phyloP scores from a whole-genome alignment of 176 grass and related monocot genomes.

The Carex littledalei region DNA sequence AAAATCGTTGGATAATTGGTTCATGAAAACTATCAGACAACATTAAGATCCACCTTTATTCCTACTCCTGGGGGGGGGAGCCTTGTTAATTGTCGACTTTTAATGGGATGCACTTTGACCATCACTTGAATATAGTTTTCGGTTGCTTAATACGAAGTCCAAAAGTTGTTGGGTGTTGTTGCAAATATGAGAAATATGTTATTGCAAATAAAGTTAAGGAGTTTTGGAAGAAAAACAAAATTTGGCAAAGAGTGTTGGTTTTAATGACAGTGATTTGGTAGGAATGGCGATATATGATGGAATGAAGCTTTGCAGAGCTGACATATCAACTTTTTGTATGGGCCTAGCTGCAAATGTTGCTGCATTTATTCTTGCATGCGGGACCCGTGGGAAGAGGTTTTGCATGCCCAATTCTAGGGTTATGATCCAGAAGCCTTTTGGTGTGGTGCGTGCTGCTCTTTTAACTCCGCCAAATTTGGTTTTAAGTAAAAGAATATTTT shows the following conservation, averaged over 20 bases:
- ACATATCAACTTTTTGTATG: conserved; percentile 86
- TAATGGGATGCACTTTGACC: background rate
- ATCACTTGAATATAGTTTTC: background rate
- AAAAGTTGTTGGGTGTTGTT: background rate
- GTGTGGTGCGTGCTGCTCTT: conserved; percentile 28
- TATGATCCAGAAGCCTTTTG: conserved; percentile 92
- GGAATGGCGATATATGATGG: conserved; percentile 98
- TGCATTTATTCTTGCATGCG: conserved; percentile 85
- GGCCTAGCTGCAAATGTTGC: conserved; percentile 92
- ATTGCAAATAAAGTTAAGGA: background rate
- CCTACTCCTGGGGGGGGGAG: too few relatives aligned
- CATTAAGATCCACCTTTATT: background rate
- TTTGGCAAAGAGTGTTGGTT: background rate
- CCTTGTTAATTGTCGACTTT: background rate
- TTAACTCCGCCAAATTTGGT: background rate
- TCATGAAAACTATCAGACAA: background rate
- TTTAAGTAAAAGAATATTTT: background rate
- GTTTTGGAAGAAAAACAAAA: background rate
- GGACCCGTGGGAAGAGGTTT: conserved; percentile 87
- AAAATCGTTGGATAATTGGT: background rate
- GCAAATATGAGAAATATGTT: background rate
- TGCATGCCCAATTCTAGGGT: conserved; percentile 99
- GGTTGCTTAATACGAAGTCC: background rate
- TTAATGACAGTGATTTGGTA: conserved; percentile 21
- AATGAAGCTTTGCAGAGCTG: conserved; percentile 98